These are phyloP conservation scores for Curvularia verruculosa DNA, from an alignment of 2,329 filamentous ascomycete genomes.

Conservation along the genomic window DNA sequence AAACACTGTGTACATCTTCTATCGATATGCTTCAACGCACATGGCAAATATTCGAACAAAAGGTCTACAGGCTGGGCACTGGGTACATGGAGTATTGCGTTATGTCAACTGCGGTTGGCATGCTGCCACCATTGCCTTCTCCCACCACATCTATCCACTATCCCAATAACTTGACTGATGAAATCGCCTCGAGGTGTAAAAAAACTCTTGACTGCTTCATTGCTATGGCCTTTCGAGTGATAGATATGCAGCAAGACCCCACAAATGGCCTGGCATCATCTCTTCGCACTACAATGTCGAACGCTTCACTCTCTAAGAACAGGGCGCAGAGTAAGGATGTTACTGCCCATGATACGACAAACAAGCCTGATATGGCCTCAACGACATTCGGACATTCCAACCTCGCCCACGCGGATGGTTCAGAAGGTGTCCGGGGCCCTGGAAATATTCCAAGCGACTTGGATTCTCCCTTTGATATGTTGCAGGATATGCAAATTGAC, in stretches of 20 bases:
- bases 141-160: constrained; percentile 26
- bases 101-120: constrained; percentile 37
- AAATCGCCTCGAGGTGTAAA: constrained; percentile 30
- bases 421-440: constrained; percentile 9
- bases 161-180: constrained; percentile 21
- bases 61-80: constrained; percentile 44
- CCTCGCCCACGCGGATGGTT: constrained; percentile 15
- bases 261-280: constrained; percentile 28
- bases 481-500: constrained; percentile 41
- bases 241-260: constrained; percentile 41
- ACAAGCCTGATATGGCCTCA: constrained; percentile 1
- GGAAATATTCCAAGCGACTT: constrained; percentile 13
- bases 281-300: constrained; percentile 28
- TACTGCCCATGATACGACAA: background rate
- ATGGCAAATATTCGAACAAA: constrained; percentile 39
- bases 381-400: constrained; percentile 4
- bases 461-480: constrained; percentile 25
- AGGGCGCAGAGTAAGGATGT: constrained; percentile 11
- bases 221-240: constrained; percentile 34
- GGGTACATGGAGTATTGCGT: constrained; percentile 48
- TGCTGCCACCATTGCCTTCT: constrained; percentile 34
- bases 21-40: constrained; percentile 41
- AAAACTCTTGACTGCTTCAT: constrained; percentile 38
- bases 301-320: constrained; percentile 16
- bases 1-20: constrained; percentile 34